Conservation (phyloP, 176 grass and related monocot genomes). For the Alopecurus myosuroides region DNA sequence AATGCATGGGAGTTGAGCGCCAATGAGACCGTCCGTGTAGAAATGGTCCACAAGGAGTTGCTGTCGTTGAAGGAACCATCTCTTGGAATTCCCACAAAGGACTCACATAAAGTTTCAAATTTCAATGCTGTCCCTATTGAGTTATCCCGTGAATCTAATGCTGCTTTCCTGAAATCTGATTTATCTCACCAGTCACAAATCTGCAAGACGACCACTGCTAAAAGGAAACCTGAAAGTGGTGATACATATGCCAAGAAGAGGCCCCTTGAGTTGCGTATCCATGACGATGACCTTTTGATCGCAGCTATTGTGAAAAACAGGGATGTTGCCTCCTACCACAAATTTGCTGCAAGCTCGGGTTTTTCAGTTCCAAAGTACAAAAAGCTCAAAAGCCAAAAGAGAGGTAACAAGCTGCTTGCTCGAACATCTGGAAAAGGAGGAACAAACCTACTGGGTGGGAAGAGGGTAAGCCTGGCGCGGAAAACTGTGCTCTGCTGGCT, state of each 20-base stretch:
- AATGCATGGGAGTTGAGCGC: not conserved
- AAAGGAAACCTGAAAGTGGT: slow-evolving; percentile 37
- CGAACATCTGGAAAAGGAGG: slow-evolving; percentile 52
- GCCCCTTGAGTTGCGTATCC: slow-evolving; percentile 78
- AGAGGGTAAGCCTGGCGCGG: slow-evolving; percentile 55
- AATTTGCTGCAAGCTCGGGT: slow-evolving; percentile 36
- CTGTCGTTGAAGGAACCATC: not conserved
- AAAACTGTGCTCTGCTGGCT: slow-evolving; percentile 97
- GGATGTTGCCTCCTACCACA: slow-evolving; percentile 59
- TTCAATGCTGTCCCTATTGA: slow-evolving; percentile 24
- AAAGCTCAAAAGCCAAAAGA: slow-evolving; percentile 53
- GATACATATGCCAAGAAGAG: slow-evolving; percentile 54
- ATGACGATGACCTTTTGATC: slow-evolving; percentile 91
- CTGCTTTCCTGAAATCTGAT: slow-evolving; percentile 23
- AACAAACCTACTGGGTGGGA: slow-evolving; percentile 57
- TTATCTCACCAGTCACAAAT: slow-evolving; percentile 11
- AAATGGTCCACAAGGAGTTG: slow-evolving; percentile 11
- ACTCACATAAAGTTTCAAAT: slow-evolving; percentile 34
- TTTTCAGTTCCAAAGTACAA: slow-evolving; percentile 34
- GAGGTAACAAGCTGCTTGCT: slow-evolving; percentile 35
- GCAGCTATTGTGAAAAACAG: slow-evolving; percentile 93
- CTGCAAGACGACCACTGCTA: slow-evolving; percentile 14
- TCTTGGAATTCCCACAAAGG: slow-evolving; percentile 1
- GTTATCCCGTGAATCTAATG: slow-evolving; percentile 21
- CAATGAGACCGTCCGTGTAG: not conserved